phyloP scores from a whole-genome alignment of 177 flowering plant species.

The Vitis hybrid region DNA sequence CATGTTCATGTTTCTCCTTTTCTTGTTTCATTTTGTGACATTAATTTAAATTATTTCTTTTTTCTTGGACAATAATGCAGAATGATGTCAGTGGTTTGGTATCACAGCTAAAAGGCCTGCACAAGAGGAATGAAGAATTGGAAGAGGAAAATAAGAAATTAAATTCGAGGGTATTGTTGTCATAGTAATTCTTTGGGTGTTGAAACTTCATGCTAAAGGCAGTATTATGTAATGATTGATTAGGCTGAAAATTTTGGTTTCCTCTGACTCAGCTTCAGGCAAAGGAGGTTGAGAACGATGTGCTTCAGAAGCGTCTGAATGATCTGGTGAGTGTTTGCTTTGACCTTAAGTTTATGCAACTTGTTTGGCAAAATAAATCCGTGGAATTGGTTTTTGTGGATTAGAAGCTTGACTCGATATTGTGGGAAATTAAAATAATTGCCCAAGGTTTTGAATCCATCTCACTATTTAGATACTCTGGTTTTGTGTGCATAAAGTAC shows the following conservation, averaged over 20 bases:
- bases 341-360: neutral
- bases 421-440: neutral
- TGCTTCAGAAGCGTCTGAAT: slow-evolving; percentile 51
- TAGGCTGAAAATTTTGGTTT: slow-evolving; percentile 1
- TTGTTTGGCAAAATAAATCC: neutral
- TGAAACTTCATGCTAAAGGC: neutral
- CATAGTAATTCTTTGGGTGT: neutral
- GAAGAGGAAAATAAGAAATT: slow-evolving; percentile 61
- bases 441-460: too few species aligned
- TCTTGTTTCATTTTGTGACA: neutral
- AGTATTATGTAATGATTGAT: neutral
- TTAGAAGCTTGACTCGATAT: neutral
- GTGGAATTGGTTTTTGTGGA: neutral
- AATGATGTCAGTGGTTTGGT: slow-evolving; percentile 65
- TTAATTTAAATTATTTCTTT: neutral
- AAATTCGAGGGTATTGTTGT: slow-evolving; percentile 45
- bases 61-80: slow-evolving; percentile 29
- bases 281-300: slow-evolving; percentile 55
- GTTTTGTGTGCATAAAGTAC: too few species aligned
- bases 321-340: slow-evolving; percentile 58
- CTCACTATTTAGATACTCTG: too few species aligned
- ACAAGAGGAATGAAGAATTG: slow-evolving; percentile 58
- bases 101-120: slow-evolving; percentile 63
- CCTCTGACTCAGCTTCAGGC: slow-evolving; percentile 54
- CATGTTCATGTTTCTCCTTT: too few species aligned